Conservation (phyloP, 441 rosid species). For the Omphalea diandra region DNA sequence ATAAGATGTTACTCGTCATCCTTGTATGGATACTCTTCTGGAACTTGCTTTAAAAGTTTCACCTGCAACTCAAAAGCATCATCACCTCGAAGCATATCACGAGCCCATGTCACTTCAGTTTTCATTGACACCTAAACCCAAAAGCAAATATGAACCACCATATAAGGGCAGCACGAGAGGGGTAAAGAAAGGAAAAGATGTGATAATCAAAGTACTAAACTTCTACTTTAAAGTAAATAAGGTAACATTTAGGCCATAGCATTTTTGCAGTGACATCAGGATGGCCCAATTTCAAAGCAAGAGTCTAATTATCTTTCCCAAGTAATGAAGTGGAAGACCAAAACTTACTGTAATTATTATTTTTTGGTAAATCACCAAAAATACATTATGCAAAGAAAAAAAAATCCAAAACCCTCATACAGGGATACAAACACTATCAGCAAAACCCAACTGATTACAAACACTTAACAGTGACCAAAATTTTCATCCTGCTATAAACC, state of each 20-base stretch:
- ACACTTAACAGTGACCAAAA: too few relatives aligned
- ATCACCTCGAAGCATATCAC: slow-evolving; percentile 85
- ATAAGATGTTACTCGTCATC: slow-evolving; percentile 58
- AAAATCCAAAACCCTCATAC: too few relatives aligned
- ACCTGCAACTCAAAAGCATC: slow-evolving; percentile 88
- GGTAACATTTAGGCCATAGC: background rate
- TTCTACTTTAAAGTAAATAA: background rate
- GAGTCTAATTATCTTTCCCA: background rate
- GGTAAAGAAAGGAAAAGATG: background rate
- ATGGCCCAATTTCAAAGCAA: background rate
- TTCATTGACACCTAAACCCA: slow-evolving; percentile 79
- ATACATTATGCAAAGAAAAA: too few relatives aligned
- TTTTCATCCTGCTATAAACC: too few relatives aligned
- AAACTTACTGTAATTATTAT: background rate
- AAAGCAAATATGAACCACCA: background rate
- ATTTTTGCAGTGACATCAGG: background rate
- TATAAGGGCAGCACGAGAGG: too few relatives aligned
- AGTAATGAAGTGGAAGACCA: background rate
- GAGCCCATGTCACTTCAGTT: slow-evolving; percentile 87
- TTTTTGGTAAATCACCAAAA: too few relatives aligned
- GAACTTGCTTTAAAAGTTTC: slow-evolving; percentile 76
- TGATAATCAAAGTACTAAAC: background rate
- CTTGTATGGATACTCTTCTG: slow-evolving; percentile 96
- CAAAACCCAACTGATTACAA: too few relatives aligned
- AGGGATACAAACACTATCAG: too few relatives aligned